A percentile compares a stretch with the other conserved stretches of the same genome.
phyloP scores from a whole-genome alignment of 768 basidiomycete species.

The Amanita fuliginea region DNA sequence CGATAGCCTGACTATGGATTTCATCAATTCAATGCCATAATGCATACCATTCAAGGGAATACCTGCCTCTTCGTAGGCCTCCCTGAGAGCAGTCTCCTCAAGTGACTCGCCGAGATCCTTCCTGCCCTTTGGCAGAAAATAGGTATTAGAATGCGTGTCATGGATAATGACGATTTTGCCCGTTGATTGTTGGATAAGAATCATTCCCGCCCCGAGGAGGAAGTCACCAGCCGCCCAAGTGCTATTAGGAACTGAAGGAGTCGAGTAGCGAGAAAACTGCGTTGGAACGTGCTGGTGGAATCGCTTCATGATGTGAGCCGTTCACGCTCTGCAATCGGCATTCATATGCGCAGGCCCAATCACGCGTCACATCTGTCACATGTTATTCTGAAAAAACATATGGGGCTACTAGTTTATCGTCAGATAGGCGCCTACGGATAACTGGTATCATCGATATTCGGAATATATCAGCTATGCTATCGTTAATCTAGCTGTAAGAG shows the following conservation, averaged over 20 bases:
- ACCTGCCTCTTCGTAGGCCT: slow-evolving; percentile 56
- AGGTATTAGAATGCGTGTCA: slow-evolving; percentile 26
- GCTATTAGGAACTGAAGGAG: slow-evolving; percentile 29
- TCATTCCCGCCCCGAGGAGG: slow-evolving; percentile 50
- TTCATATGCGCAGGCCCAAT: slow-evolving; percentile 35
- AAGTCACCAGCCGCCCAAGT: slow-evolving; percentile 41
- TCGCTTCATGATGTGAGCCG: background rate
- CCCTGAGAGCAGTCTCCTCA: slow-evolving; percentile 47
- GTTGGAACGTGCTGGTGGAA: background rate
- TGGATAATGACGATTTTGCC: slow-evolving; percentile 40
- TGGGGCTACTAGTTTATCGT: too few relatives aligned
- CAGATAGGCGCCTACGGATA: too few relatives aligned
- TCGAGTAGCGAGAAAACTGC: slow-evolving; percentile 27
- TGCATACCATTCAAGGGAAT: background rate
- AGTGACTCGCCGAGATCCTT: slow-evolving; percentile 59
- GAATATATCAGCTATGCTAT: background rate
- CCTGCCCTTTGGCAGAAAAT: slow-evolving; percentile 54
- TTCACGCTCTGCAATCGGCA: background rate
- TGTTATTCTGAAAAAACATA: too few relatives aligned
- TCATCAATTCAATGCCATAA: background rate
- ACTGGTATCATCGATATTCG: background rate
- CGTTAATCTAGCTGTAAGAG: too few relatives aligned
- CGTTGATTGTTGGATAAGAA: slow-evolving; percentile 49
- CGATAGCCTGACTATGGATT: slow-evolving; percentile 36
- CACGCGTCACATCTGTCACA: slow-evolving; percentile 10